These are phyloP conservation scores for Thalassiosira exigua DNA, from an alignment of 352 stramenopile species.

Conservation along the genomic window DNA sequence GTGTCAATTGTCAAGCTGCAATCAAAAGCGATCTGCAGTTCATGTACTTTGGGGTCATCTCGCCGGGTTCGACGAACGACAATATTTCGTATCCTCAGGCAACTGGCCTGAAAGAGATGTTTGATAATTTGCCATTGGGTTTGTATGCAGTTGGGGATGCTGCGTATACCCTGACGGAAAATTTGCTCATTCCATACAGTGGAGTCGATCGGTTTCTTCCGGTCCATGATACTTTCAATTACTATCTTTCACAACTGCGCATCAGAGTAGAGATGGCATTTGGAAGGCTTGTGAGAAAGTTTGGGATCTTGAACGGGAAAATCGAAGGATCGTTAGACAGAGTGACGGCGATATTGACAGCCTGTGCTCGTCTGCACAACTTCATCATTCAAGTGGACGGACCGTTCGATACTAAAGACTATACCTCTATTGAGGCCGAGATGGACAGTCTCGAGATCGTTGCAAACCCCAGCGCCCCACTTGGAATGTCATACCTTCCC, in stretches of 20 bases:
- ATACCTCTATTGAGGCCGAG: too few relatives aligned
- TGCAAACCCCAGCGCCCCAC: too few relatives aligned
- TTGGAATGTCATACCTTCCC: too few relatives aligned
- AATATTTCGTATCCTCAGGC: slow-evolving; percentile 13
- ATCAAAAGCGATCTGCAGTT: slow-evolving; percentile 34
- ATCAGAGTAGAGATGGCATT: slow-evolving; percentile 79
- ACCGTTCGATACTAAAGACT: too few relatives aligned
- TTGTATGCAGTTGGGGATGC: neutral
- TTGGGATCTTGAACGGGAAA: slow-evolving; percentile 39
- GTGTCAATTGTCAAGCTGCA: slow-evolving; percentile 40
- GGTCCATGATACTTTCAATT: slow-evolving; percentile 45
- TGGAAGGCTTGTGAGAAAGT: slow-evolving; percentile 45
- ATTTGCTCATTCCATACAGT: slow-evolving; percentile 28
- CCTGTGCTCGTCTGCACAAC: slow-evolving; percentile 42
- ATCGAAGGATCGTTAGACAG: slow-evolving; percentile 16
- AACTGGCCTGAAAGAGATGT: neutral
- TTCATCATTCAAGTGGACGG: too few relatives aligned
- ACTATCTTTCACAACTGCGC: slow-evolving; percentile 62
- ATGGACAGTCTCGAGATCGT: too few relatives aligned
- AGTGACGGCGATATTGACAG: slow-evolving; percentile 24
- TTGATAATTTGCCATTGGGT: neutral
- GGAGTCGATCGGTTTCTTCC: slow-evolving; percentile 3
- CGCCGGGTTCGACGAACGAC: slow-evolving; percentile 46
- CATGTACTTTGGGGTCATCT: slow-evolving; percentile 32
- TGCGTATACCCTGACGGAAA: too few relatives aligned